Evolutionary conservation across 495 filamentous ascomycete species (phyloP).

Genomic region (Pseudotulostoma volvatum): DNA sequence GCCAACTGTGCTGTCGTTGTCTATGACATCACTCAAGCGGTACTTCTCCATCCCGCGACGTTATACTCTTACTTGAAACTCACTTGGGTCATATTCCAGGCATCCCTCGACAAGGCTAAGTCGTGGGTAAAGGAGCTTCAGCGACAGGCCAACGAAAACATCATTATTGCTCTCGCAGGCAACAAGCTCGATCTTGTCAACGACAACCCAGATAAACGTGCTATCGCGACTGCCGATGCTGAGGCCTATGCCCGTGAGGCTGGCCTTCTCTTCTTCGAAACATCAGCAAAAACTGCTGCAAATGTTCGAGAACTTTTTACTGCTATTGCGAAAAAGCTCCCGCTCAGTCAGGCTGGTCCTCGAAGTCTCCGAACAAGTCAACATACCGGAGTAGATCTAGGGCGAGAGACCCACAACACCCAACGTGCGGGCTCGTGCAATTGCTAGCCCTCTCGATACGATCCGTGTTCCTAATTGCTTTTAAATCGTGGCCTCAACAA

Average conservation of each 20-base stretch:
- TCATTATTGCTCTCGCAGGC: conserved; percentile 92
- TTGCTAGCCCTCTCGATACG: conserved; percentile 35
- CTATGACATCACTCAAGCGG: conserved; percentile 97
- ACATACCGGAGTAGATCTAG: conserved; percentile 64
- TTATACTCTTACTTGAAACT: neutral
- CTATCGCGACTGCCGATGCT: conserved; percentile 72
- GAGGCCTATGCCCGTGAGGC: conserved; percentile 91
- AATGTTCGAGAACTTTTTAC: conserved; percentile 94
- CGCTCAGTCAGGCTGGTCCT: conserved; percentile 83
- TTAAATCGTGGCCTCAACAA: too few species aligned
- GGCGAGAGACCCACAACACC: conserved; percentile 60
- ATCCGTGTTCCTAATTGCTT: too few species aligned
- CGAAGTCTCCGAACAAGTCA: conserved; percentile 61
- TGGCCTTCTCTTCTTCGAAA: conserved; percentile 90
- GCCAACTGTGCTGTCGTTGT: conserved; percentile 98
- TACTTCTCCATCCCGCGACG: conserved; percentile 20
- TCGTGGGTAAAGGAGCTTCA: conserved; percentile 99
- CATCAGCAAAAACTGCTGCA: conserved; percentile 88
- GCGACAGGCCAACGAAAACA: conserved; percentile 97
- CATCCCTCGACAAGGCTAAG: conserved; percentile 95
- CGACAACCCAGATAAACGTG: conserved; percentile 82
- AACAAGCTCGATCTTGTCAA: conserved; percentile 94
- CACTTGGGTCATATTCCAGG: conserved; percentile 28
- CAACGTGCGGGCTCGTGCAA: conserved; percentile 58
- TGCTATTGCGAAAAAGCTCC: conserved; percentile 93